These are phyloP conservation scores for Acacia pycnantha DNA, from an alignment of 331 rosid species.

Conservation along the genomic window DNA sequence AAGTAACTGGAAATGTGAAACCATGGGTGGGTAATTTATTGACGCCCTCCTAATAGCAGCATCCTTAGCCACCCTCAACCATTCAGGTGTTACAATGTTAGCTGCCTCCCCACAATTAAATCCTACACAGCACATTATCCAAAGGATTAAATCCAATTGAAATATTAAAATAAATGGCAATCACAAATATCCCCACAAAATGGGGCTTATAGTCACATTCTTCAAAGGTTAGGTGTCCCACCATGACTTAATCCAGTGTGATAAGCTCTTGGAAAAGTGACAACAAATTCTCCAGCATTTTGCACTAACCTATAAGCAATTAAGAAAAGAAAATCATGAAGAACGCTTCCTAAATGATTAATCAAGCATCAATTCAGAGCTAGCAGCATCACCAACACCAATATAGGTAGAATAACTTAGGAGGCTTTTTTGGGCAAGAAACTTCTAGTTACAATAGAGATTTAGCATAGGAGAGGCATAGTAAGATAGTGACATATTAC, in stretches of 20 bases:
- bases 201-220: background rate
- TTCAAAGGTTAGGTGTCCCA: conserved; percentile 37
- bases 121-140: conserved; percentile 45
- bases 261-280: conserved; percentile 82
- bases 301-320: conserved; percentile 66
- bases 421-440: background rate
- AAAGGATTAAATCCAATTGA: conserved; percentile 22
- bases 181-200: background rate
- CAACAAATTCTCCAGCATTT: conserved; percentile 84
- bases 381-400: conserved; percentile 11
- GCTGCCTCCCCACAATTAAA: conserved; percentile 90
- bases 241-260: conserved; percentile 88
- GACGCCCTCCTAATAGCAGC: conserved; percentile 96
- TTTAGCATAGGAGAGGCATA: background rate
- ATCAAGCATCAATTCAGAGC: conserved; percentile 2
- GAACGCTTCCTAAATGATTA: conserved; percentile 16
- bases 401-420: background rate
- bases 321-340: conserved; percentile 17
- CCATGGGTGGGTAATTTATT: conserved; percentile 89
- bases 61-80: conserved; percentile 87
- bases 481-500: conserved; percentile 35
- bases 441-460: background rate
- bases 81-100: conserved; percentile 91
- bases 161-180: conserved; percentile 13
- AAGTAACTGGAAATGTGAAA: conserved; percentile 86